Percentiles rank a stretch among this genome's conserved stretches.
phyloP scores from a whole-genome alignment of 805 yeast genomes.

The Cyberlindnera xishuangbannaensis region DNA sequence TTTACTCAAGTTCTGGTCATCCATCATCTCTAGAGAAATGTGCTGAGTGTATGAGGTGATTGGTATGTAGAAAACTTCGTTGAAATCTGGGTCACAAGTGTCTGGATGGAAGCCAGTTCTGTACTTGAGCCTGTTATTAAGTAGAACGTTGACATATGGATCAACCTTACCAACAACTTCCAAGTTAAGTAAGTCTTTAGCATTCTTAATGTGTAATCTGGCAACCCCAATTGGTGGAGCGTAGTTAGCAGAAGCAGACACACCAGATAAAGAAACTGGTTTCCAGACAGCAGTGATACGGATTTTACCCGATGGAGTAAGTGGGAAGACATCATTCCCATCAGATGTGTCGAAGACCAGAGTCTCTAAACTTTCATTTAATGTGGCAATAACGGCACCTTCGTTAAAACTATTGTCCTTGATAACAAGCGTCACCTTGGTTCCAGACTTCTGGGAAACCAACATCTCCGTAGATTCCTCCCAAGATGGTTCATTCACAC shows the following conservation, averaged over 20 bases:
- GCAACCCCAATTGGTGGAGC: constrained; percentile 64
- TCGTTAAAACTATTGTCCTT: constrained; percentile 49
- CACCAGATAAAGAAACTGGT: constrained; percentile 54
- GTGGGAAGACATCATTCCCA: constrained; percentile 44
- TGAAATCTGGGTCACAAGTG: constrained; percentile 51
- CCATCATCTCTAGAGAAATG: constrained; percentile 53
- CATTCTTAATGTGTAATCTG: constrained; percentile 52
- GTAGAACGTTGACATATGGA: constrained; percentile 59
- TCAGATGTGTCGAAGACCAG: constrained; percentile 39
- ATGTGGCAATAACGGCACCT: constrained; percentile 45
- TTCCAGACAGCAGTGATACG: constrained; percentile 62
- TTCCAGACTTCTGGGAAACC: constrained; percentile 52
- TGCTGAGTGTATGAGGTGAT: constrained; percentile 55
- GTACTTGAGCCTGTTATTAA: constrained; percentile 53
- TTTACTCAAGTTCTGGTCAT: constrained; percentile 56
- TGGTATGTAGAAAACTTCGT: constrained; percentile 56
- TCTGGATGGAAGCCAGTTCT: constrained; percentile 50
- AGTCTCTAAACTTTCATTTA: constrained; percentile 40
- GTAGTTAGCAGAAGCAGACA: constrained; percentile 40
- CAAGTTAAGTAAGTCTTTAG: constrained; percentile 46
- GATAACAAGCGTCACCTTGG: constrained; percentile 50
- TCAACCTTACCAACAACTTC: constrained; percentile 70
- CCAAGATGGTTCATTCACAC: constrained; percentile 71
- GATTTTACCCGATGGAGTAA: constrained; percentile 49
- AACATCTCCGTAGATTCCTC: constrained; percentile 57